Evolutionary conservation across 2,329 filamentous ascomycete species (phyloP), one percentile per base, ranked within the genome.

Genomic region (Huntiella moniliformis): DNA sequence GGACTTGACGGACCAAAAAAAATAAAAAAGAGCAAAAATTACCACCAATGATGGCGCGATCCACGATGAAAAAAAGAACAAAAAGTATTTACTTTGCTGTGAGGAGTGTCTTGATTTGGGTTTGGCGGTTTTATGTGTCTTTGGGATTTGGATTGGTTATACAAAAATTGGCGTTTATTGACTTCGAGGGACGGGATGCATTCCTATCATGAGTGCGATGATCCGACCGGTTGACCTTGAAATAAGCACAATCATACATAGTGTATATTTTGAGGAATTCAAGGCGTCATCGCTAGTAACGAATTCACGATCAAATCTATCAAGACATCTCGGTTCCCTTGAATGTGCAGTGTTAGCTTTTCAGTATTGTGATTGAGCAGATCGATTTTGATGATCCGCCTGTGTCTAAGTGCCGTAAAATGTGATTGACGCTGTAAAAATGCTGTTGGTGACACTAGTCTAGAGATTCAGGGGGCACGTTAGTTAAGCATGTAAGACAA

Each of bases 1-100:
- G 46, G 50, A 47, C 35, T 39, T 45, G 40, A 42, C 40, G 40
- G 40, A 42, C 40, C 51, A 47, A 46, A 49, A 48, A 52, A 50
- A 47, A 50, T 41, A 53, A 50, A 51, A 50, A 53, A 51, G 46
- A 46, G 48, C 43, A 51, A 42, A 47, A 42, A 46, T 42, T 47
- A 45, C 28, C 38, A 44, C 41, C 34, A 41, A 42, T 28, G 22
- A 28, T 28, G 22, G 22, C 22, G 22, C 22, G 22, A 28, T 28
- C 22, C 22, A 28, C 22, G 22, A 28, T 28, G 22, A n/a, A 28
- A 28, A 28, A 28, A 34, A 13, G 22, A n/a, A 28, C 7, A 28
- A 28, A 34, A 13, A 12, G 17, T 22, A 13, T 11, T 35, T 6
- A 16, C 4, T 2, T 34, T 34, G 39, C 18, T 10, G n/a, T 37